Base-by-base conservation (phyloP, 768 basidiomycete species). In the Harrya chromipes region DNA sequence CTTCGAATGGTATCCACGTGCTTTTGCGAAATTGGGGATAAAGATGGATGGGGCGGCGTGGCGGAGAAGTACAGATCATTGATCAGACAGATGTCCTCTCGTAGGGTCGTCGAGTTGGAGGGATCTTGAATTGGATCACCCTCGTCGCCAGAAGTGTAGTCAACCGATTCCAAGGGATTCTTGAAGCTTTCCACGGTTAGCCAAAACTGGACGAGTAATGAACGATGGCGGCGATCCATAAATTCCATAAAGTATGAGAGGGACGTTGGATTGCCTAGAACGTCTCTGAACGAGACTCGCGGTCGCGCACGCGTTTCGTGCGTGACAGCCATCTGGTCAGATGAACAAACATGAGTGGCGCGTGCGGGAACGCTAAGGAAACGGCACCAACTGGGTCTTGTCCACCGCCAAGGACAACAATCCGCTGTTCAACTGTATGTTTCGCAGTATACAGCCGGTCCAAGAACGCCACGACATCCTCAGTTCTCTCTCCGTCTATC, bases 181-280 rank as follows among this genome's bases (percentile, higher is more conserved):
- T 97, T 97, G 78, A 98, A 95, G 50, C 91, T 92, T 70, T 99
- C 94, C 3, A 97, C 90, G 0, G 93, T 92, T 1, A 98, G 74
- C 95, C 95, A 98, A 70, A 97, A 99, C 55, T 98, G 95, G 4
- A 97, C 91, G 10, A 92, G 81, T 12, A 90, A 62, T 12, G 94
- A 89, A 26, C 87, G 82, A 52, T 83, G 78, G 8, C 88, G 81
- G 13, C 97, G 81, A 58, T 98, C 97, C 91, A 97, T 94, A 60
- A 91, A 97, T 72, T 99, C 97, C 85, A 97, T 94, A 71, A 95
- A 90, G 65, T 97, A 95, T 2, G 90, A 92, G 3, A 98, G 78
- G 0, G 93, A 92, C 33, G 84, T 87, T 0, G 95, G 94, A 57
- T 92, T 94, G 20, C 84, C 74, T 4, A 99, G 81, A 43, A 98